These are phyloP conservation scores for Globisporangium spinosum DNA, from an alignment of 352 stramenopile species.

Conservation along the genomic window DNA sequence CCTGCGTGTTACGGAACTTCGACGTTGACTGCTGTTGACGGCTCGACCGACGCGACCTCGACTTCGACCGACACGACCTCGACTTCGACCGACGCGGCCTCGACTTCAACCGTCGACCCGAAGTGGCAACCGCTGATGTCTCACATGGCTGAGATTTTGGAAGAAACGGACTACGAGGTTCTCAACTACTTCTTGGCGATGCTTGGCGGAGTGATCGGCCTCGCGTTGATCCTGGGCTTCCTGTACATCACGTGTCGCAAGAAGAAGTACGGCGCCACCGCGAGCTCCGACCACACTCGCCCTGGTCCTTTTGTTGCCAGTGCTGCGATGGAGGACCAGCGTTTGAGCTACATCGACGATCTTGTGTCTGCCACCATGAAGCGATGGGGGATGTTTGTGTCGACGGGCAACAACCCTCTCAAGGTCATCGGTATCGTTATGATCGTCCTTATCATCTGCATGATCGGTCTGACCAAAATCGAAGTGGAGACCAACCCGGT, in stretches of 20 bases:
- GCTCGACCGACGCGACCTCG: conserved; percentile 14
- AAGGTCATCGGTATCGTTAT: conserved; percentile 39
- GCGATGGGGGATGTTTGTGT: conserved; percentile 38
- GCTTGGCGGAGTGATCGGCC: conserved; percentile 29
- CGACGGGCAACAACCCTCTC: conserved; percentile 31
- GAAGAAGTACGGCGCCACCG: conserved; percentile 21
- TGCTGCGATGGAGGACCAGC: conserved; percentile 17
- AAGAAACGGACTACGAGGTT: conserved; percentile 31
- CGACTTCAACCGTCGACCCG: conserved; percentile 17
- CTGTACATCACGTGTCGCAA: conserved; percentile 32
- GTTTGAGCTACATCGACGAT: conserved; percentile 42
- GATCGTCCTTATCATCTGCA: conserved; percentile 34
- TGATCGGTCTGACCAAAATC: conserved; percentile 35
- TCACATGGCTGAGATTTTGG: conserved; percentile 37
- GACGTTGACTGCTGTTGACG: conserved; percentile 22
- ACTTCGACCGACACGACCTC: conserved; percentile 12
- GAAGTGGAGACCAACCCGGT: conserved; percentile 60
- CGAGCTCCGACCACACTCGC: conserved; percentile 22
- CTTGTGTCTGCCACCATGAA: conserved; percentile 39
- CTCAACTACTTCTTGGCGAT: conserved; percentile 58
- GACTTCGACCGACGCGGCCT: conserved; percentile 3
- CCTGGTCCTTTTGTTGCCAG: conserved; percentile 24
- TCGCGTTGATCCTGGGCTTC: conserved; percentile 43
- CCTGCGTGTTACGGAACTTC: conserved; percentile 38
- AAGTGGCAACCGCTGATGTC: conserved; percentile 40